A percentile compares a stretch with the other conserved stretches of the same genome.
phyloP scores from a whole-genome alignment of 805 yeast species.

The Kodamaea laetipori region DNA sequence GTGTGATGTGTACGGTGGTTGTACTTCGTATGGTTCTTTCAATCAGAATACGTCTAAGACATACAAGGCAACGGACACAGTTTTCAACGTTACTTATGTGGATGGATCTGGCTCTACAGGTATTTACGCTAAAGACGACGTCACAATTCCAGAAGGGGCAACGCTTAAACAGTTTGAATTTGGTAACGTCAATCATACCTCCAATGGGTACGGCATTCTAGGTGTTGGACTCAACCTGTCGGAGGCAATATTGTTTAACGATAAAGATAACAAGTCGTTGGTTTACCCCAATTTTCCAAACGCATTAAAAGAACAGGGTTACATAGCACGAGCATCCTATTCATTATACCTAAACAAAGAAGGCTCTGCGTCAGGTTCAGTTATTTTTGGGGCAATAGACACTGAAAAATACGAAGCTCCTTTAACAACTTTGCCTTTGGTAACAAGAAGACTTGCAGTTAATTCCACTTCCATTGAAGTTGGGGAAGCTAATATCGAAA shows the following conservation, averaged over 20 bases:
- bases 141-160: conserved; percentile 10
- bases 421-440: conserved; percentile 3
- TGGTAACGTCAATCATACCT: conserved; percentile 9
- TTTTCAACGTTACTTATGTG: conserved; percentile 11
- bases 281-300: conserved; percentile 16
- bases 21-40: conserved; percentile 9
- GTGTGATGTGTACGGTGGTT: conserved; percentile 5
- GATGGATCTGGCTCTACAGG: conserved; percentile 12
- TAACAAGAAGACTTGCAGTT: conserved; percentile 9
- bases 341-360: conserved; percentile 18
- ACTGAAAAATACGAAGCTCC: conserved; percentile 18
- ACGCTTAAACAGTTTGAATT: conserved; percentile 10
- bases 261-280: background rate
- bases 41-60: conserved; percentile 9
- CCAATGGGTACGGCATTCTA: conserved; percentile 6
- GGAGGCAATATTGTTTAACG: conserved; percentile 6
- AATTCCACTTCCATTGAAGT: conserved; percentile 1
- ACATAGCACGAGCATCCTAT: conserved; percentile 14
- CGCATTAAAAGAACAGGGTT: conserved; percentile 14
- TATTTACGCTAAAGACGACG: conserved; percentile 9
- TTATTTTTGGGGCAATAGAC: conserved; percentile 27
- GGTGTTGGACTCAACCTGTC: conserved; percentile 12
- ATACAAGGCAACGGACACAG: background rate
- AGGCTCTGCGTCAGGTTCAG: conserved; percentile 15
- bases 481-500: conserved; percentile 1